phyloP scores from a whole-genome alignment of 108 stramenopile species.

The Discostella stelligeroides region DNA sequence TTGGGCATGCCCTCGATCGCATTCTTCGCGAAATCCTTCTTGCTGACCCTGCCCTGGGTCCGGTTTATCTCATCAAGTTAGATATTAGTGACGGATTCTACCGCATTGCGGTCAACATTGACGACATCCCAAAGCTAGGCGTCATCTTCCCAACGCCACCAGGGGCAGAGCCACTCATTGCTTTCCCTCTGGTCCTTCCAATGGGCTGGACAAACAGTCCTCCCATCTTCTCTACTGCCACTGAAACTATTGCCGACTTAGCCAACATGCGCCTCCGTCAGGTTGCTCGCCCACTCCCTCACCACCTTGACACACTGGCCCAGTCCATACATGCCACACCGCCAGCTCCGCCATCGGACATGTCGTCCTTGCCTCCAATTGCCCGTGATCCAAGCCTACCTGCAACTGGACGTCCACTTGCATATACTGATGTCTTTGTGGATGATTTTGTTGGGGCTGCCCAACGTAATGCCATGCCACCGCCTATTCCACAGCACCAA shows the following conservation, averaged over 20 bases:
- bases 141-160: constrained; percentile 3
- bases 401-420: background rate
- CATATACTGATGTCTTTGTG: background rate
- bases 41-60: background rate
- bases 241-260: constrained; percentile 6
- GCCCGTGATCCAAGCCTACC: background rate
- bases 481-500: too few relatives aligned
- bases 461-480: too few relatives aligned
- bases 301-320: background rate
- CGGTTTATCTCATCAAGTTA: background rate
- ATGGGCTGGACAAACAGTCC: constrained; percentile 12
- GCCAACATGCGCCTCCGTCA: background rate
- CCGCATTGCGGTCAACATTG: constrained; percentile 7
- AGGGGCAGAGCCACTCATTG: constrained; percentile 5
- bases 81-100: constrained; percentile 1
- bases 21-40: background rate
- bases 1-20: constrained; percentile 21
- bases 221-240: constrained; percentile 9
- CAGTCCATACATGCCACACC: background rate
- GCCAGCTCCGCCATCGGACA: background rate
- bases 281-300: background rate
- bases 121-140: constrained; percentile 14
- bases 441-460: too few relatives aligned
- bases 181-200: constrained; percentile 6
- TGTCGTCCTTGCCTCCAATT: background rate